These are phyloP conservation scores for Leccinum sublutescens DNA, from an alignment of 768 basidiomycete genomes.

Conservation along the genomic window DNA sequence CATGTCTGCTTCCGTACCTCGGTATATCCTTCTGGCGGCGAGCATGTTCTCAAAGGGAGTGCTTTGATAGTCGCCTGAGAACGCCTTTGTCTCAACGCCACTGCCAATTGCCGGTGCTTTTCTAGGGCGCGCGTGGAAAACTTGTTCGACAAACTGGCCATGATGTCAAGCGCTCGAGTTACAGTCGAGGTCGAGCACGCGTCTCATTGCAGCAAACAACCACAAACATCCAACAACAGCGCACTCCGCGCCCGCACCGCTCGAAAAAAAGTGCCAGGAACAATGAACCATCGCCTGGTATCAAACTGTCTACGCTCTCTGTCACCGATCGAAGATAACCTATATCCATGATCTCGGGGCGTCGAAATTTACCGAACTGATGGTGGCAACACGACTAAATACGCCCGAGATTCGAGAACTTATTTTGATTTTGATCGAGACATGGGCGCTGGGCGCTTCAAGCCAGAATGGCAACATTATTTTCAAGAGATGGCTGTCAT, in stretches of 20 bases:
- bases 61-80: constrained; percentile 3
- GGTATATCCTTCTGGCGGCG: not conserved
- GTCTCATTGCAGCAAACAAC: not conserved
- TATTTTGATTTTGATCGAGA: not conserved
- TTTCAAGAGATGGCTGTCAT: constrained; percentile 4
- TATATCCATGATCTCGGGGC: not conserved
- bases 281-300: not conserved
- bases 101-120: not conserved
- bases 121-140: constrained; percentile 4
- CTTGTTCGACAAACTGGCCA: not conserved
- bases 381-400: not conserved
- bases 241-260: not conserved
- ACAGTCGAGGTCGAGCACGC: not conserved
- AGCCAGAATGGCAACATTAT: not conserved
- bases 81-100: constrained; percentile 5
- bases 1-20: constrained; percentile 2
- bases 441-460: not conserved
- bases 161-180: not conserved
- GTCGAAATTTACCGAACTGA: not conserved
- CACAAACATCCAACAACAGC: not conserved
- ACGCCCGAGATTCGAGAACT: not conserved
- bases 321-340: not conserved
- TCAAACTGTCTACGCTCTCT: not conserved
- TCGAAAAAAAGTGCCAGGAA: not conserved
- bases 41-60: not conserved